phyloP scores from a whole-genome alignment of 1,139 yeast genomes.

The Hyphopichia wangnamkhiaoensis region DNA sequence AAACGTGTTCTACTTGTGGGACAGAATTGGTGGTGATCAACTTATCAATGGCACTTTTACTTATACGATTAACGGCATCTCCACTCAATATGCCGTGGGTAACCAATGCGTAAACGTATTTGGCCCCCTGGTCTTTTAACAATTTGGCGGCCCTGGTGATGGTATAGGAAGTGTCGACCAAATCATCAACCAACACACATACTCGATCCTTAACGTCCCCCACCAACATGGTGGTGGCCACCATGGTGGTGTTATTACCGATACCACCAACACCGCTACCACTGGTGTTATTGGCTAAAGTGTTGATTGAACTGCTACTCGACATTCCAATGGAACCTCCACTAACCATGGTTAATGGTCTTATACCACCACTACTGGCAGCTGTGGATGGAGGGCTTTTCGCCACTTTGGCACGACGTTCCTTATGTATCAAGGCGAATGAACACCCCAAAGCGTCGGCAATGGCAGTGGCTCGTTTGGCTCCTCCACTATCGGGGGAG shows the following conservation, averaged over 20 bases:
- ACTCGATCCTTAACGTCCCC: conserved; percentile 86
- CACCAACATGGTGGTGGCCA: conserved; percentile 84
- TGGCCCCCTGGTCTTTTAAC: conserved; percentile 90
- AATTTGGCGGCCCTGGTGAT: conserved; percentile 89
- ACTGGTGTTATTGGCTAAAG: conserved; percentile 9
- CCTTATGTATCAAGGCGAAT: conserved; percentile 95
- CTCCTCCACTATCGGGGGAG: conserved; percentile 97
- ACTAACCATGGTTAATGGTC: conserved; percentile 4
- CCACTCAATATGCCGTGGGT: conserved; percentile 95
- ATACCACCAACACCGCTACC: conserved; percentile 6
- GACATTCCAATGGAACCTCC: conserved; percentile 4
- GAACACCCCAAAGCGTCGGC: conserved; percentile 90
- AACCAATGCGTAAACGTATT: conserved; percentile 79
- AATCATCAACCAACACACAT: conserved; percentile 87
- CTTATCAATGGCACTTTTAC: conserved; percentile 73
- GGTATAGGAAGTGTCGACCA: conserved; percentile 92
- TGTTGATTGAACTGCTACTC: conserved; percentile 6
- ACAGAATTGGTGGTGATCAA: conserved; percentile 91
- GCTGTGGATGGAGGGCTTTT: conserved; percentile 31
- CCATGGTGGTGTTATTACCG: conserved; percentile 20
- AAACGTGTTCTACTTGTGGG: conserved; percentile 68
- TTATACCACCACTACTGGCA: conserved; percentile 9
- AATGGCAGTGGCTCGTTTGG: conserved; percentile 89
- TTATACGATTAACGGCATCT: conserved; percentile 77
- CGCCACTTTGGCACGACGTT: conserved; percentile 62